Evolutionary conservation across 345 rosid genomes (phyloP), one percentile per base, ranked within the genome.

Genomic region (Citrus trifoliata): DNA sequence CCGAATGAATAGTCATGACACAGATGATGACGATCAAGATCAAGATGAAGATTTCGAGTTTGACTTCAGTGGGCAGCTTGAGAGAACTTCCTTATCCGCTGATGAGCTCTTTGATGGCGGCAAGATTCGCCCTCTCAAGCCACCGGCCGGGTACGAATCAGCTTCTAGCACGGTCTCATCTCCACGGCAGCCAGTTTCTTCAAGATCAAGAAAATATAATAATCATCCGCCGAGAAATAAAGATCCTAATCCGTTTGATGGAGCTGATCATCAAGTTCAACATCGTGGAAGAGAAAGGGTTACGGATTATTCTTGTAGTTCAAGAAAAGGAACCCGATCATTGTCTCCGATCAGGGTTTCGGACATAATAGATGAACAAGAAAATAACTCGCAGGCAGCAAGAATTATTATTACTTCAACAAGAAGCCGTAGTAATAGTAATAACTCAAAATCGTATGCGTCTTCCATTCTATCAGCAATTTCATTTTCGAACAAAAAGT

Each of bases 51-150:
- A 89, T 73, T 93, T 92, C 56, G 97, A 92, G 88, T 95, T 95
- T 65, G 77, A 90, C 73, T 92, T 93, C 64, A 93, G 98, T 71
- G 97, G 96, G 6, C 95, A 89, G 21, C 73, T 93, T 67, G 92
- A 88, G 70, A 84, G 89, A 65, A 80, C 85, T 56, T 90, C 93
- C 35, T 87, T 93, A 53, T 89, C 98, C 0, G 99, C 99, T 0
- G 98, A 95, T 35, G 98, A 95, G 85, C 93, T 95, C 22, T 95
- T 95, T 59, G 93, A 92, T 32, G 90, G 94, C 0, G 99, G 99
- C 27, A 95, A 91, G 82, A 95, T 95, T 80, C 81, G 89, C 38
- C 99, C 97, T 22, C 73, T 95, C 53, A 83, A 86, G 53, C 92
- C 84, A 0, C 82, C 93, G 0, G 87, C 91, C 14, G 81, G 83